Evolutionary conservation across 225 moss, liverwort and hornwort genomes (phyloP).

Genomic region (Neckera pumila): DNA sequence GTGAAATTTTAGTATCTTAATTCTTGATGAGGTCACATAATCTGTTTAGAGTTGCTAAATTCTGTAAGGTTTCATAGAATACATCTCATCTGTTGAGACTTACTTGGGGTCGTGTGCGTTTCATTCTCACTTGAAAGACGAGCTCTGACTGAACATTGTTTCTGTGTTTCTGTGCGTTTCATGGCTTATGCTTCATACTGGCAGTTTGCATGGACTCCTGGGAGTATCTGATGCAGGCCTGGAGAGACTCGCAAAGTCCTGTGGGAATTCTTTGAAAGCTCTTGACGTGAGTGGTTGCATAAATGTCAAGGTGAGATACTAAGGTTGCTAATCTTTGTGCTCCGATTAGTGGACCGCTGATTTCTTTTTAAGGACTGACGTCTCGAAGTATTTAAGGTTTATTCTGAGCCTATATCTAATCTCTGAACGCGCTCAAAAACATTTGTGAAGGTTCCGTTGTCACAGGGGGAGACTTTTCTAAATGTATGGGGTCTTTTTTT

Average conservation of each 20-base stretch:
- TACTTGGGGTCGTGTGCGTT: not conserved
- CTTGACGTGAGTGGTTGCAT: constrained; percentile 91
- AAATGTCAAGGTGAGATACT: constrained; percentile 61
- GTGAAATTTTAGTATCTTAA: not conserved
- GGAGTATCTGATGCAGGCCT: constrained; percentile 82
- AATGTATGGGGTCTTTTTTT: not conserved
- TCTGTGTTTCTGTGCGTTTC: not conserved
- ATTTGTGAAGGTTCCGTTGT: too few relatives aligned
- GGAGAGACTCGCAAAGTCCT: constrained; percentile 52
- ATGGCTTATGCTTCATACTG: not conserved
- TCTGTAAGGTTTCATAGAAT: not conserved
- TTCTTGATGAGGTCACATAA: not conserved
- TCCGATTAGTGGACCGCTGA: not conserved
- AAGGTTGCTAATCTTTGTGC: not conserved
- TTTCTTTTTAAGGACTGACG: not conserved
- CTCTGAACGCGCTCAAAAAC: not conserved
- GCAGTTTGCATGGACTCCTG: constrained; percentile 90
- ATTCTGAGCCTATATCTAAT: not conserved
- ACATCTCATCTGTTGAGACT: not conserved
- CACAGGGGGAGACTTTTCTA: not conserved
- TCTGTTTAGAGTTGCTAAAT: not conserved
- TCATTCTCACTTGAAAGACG: not conserved
- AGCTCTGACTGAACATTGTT: not conserved
- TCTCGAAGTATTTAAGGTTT: not conserved
- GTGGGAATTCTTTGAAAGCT: constrained; percentile 58